Percentiles rank a stretch among this genome's conserved stretches.
Evolutionary conservation across 305 asterid genomes (phyloP).

Genomic region (Fraxinus platypoda): DNA sequence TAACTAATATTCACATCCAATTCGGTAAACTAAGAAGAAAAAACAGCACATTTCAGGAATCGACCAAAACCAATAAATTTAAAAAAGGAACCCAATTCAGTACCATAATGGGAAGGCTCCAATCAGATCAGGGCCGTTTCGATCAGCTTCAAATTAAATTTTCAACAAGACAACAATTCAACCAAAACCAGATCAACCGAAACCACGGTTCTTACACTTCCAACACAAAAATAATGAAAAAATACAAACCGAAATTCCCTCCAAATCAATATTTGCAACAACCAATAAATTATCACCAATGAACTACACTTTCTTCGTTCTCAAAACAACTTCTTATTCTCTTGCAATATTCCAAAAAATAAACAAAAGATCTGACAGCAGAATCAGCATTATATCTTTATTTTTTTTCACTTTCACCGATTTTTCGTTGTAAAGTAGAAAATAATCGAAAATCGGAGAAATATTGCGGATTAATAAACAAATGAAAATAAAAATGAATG

Average conservation of each 20-base stretch:
- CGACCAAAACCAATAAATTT: background rate
- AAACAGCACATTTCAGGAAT: background rate
- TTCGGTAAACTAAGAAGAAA: background rate
- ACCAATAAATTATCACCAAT: background rate
- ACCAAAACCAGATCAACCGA: conserved; percentile 36
- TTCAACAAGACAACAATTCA: conserved; percentile 23
- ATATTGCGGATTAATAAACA: conserved; percentile 9
- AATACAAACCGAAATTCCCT: conserved; percentile 27
- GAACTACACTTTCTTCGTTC: conserved; percentile 23
- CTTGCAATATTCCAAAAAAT: conserved; percentile 9
- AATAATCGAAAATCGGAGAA: conserved; percentile 20
- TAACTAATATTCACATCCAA: background rate
- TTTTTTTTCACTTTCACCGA: conserved; percentile 17
- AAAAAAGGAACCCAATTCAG: background rate
- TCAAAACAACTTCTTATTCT: conserved; percentile 29
- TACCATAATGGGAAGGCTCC: conserved; percentile 57
- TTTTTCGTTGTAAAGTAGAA: conserved; percentile 25
- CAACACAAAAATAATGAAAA: background rate
- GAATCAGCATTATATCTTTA: conserved; percentile 11
- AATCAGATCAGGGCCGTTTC: conserved; percentile 53
- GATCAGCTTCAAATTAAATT: conserved; percentile 21
- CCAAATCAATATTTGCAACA: conserved; percentile 16
- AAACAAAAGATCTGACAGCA: conserved; percentile 35
- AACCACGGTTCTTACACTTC: conserved; percentile 23
- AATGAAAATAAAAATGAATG: background rate